Percentiles rank a stretch among this genome's conserved stretches.
Conservation (phyloP, 768 basidiomycete genomes). For the Termitomyces titanicus region DNA sequence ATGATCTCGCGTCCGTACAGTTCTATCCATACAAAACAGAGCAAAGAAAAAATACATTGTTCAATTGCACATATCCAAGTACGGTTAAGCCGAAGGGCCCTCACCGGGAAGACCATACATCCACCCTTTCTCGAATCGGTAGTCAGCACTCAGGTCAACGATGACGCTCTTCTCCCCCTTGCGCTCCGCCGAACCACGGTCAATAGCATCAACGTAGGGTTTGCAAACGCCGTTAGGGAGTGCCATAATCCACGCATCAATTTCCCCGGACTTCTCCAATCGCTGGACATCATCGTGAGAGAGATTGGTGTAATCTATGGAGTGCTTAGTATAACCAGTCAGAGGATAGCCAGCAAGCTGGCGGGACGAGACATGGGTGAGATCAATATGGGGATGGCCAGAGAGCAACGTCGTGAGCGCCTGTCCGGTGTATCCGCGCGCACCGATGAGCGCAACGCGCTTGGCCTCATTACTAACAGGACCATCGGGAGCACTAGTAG, state of each 20-base stretch:
- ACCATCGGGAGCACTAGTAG: slow-evolving; percentile 51
- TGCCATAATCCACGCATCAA: slow-evolving; percentile 99
- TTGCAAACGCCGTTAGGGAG: slow-evolving; percentile 97
- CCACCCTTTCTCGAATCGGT: slow-evolving; percentile 93
- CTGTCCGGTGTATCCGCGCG: slow-evolving; percentile 93
- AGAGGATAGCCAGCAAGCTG: slow-evolving; percentile 84
- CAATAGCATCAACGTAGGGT: slow-evolving; percentile 94
- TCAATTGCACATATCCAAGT: slow-evolving; percentile 19
- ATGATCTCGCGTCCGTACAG: slow-evolving; percentile 76
- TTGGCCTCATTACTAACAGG: slow-evolving; percentile 58
- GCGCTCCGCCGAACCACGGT: slow-evolving; percentile 64
- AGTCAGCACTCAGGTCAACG: slow-evolving; percentile 92
- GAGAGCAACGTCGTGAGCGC: slow-evolving; percentile 86
- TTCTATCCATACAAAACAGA: slow-evolving; percentile 34
- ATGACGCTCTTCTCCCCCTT: slow-evolving; percentile 65
- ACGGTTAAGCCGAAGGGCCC: slow-evolving; percentile 42
- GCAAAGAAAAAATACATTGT: slow-evolving; percentile 28
- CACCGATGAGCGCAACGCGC: slow-evolving; percentile 91
- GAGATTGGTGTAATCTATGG: slow-evolving; percentile 78
- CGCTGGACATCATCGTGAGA: slow-evolving; percentile 72
- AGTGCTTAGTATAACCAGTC: slow-evolving; percentile 74
- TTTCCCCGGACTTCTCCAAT: slow-evolving; percentile 87
- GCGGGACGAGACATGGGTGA: slow-evolving; percentile 95
- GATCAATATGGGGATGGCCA: slow-evolving; percentile 80
- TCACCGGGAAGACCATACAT: slow-evolving; percentile 99